A percentile compares a stretch with the other conserved stretches of the same genome.
Conservation (phyloP, 768 basidiomycete species). For the Daedaleopsis sinensis region DNA sequence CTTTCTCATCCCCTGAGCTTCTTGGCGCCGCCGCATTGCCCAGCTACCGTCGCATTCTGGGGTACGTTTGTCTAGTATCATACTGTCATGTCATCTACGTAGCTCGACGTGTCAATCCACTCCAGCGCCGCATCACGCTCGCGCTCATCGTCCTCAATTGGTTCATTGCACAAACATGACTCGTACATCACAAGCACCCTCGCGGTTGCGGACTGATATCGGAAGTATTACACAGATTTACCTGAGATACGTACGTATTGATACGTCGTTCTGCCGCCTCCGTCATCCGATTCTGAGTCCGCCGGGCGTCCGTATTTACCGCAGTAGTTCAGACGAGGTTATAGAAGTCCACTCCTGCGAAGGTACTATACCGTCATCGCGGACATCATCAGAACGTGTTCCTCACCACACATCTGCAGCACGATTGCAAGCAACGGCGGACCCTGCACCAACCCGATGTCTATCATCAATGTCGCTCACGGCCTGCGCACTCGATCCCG, state of each 20-base stretch:
- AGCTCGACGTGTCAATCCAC: slow-evolving; percentile 11
- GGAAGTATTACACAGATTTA: slow-evolving; percentile 1
- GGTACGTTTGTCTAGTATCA: not conserved
- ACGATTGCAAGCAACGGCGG: not conserved
- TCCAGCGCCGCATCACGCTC: not conserved
- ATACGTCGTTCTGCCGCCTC: slow-evolving; percentile 2
- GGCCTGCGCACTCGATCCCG: too few species aligned
- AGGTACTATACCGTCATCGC: not conserved
- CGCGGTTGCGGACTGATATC: slow-evolving; percentile 7
- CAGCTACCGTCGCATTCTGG: not conserved
- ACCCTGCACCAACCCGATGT: not conserved
- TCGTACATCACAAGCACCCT: not conserved
- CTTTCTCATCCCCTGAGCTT: not conserved
- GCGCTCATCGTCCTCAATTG: slow-evolving; percentile 9
- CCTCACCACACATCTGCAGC: not conserved
- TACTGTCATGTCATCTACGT: slow-evolving; percentile 2
- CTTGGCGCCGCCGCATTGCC: not conserved
- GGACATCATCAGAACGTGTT: not conserved
- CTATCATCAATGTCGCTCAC: not conserved
- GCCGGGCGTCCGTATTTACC: not conserved
- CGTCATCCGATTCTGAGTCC: not conserved
- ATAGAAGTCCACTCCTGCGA: not conserved
- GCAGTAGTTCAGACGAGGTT: not conserved
- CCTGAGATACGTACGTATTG: not conserved
- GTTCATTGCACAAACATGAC: slow-evolving; percentile 5